A percentile compares a stretch with the other conserved stretches of the same genome.
phyloP scores from a whole-genome alignment of 2,329 filamentous ascomycete species.

The Colletotrichum tropicale region DNA sequence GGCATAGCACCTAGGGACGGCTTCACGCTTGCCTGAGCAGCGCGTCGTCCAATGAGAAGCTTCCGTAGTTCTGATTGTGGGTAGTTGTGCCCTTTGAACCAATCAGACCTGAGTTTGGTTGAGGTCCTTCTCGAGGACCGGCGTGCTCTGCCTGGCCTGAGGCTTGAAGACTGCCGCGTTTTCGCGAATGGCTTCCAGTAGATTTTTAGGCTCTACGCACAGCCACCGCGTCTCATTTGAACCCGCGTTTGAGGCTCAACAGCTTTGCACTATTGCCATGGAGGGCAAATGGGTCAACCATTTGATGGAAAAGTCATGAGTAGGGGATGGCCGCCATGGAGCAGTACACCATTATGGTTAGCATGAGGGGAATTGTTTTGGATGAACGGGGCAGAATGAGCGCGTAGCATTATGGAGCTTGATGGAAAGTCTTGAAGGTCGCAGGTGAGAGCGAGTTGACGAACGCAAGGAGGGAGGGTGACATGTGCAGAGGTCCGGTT shows the following conservation, averaged over 20 bases:
- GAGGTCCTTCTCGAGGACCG: not conserved
- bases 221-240: not conserved
- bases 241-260: not conserved
- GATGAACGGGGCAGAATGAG: not conserved
- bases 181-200: conserved; percentile 10
- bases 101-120: not conserved
- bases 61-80: not conserved
- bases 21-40: not conserved
- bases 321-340: not conserved
- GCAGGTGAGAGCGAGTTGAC: not conserved
- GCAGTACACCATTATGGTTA: not conserved
- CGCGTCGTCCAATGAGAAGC: not conserved
- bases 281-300: not conserved
- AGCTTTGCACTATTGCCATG: not conserved
- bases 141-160: not conserved
- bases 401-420: not conserved
- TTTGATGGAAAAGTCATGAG: not conserved
- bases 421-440: not conserved
- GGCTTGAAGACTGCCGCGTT: not conserved
- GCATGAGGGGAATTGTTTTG: not conserved
- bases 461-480: not conserved
- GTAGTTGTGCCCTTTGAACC: not conserved
- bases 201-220: not conserved
- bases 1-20: conserved; percentile 13
- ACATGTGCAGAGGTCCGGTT: not conserved